Conservation (phyloP, 2,329 filamentous ascomycete species). For the Colletotrichum sp. region DNA sequence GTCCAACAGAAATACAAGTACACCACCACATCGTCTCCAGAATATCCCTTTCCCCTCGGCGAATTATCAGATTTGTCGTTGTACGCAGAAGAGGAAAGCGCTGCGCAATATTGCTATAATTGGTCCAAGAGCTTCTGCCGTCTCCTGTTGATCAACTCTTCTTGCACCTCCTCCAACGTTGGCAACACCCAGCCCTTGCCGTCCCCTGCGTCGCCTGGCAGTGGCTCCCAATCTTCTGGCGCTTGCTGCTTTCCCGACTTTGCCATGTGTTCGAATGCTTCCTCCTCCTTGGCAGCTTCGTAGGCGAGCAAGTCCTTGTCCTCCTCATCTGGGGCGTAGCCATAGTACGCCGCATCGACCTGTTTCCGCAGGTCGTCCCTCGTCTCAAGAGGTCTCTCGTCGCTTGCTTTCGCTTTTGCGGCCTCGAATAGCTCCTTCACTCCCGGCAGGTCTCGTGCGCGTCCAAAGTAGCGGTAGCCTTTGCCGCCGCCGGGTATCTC, state of each 20-base stretch:
- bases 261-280: conserved; percentile 74
- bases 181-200: conserved; percentile 84
- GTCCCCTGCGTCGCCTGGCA: conserved; percentile 88
- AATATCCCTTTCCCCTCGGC: neutral
- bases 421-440: conserved; percentile 97
- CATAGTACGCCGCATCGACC: conserved; percentile 95
- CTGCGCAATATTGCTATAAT: conserved; percentile 45
- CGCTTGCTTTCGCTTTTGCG: conserved; percentile 56
- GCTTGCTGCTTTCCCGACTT: conserved; percentile 59
- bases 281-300: conserved; percentile 82
- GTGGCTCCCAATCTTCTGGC: conserved; percentile 77
- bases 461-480: conserved; percentile 93
- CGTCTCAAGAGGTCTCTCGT: conserved; percentile 68
- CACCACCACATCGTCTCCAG: neutral
- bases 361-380: conserved; percentile 73
- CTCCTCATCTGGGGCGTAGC: conserved; percentile 92
- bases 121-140: conserved; percentile 85
- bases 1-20: conserved; percentile 10
- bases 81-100: neutral
- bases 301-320: conserved; percentile 81
- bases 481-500: conserved; percentile 80
- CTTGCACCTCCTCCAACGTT: conserved; percentile 89
- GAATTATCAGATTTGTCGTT: neutral
- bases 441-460: conserved; percentile 87
- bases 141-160: conserved; percentile 87